These are phyloP conservation scores for Termitomyces titanicus DNA, from an alignment of 768 basidiomycete species.

Conservation along the genomic window DNA sequence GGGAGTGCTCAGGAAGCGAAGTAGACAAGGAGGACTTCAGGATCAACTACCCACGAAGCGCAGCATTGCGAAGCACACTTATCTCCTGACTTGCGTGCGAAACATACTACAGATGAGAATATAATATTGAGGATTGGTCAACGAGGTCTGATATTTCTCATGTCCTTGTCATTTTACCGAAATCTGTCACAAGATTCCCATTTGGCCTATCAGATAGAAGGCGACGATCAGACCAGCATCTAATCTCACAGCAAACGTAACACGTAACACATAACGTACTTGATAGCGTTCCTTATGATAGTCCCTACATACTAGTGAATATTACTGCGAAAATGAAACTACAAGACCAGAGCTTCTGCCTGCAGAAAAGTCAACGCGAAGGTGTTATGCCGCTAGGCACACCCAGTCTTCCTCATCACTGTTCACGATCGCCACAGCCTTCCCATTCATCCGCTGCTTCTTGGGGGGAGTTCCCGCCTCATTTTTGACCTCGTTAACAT, in stretches of 20 bases:
- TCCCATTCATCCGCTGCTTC: constrained; percentile 25
- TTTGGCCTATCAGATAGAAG: neutral
- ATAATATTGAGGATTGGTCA: constrained; percentile 9
- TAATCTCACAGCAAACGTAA: neutral
- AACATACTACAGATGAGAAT: neutral
- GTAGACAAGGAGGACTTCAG: neutral
- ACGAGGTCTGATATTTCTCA: constrained; percentile 10
- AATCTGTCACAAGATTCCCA: constrained; percentile 5
- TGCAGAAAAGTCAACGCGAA: neutral
- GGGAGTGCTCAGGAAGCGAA: neutral
- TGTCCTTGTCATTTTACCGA: neutral
- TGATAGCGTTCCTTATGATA: neutral
- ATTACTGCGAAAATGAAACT: constrained; percentile 1
- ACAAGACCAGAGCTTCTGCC: constrained; percentile 5
- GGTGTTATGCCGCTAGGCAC: constrained; percentile 13
- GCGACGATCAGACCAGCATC: neutral
- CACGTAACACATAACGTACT: neutral
- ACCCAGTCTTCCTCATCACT: constrained; percentile 31
- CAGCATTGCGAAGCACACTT: neutral
- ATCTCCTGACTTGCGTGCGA: neutral
- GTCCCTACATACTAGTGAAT: neutral
- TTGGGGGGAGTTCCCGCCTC: constrained; percentile 28
- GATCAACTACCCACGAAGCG: neutral
- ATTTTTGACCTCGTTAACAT: constrained; percentile 22
- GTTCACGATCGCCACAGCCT: constrained; percentile 17